Percentiles rank a stretch among this genome's conserved stretches.
Conservation (phyloP, 345 rosid genomes). For the Moringa oleifera region DNA sequence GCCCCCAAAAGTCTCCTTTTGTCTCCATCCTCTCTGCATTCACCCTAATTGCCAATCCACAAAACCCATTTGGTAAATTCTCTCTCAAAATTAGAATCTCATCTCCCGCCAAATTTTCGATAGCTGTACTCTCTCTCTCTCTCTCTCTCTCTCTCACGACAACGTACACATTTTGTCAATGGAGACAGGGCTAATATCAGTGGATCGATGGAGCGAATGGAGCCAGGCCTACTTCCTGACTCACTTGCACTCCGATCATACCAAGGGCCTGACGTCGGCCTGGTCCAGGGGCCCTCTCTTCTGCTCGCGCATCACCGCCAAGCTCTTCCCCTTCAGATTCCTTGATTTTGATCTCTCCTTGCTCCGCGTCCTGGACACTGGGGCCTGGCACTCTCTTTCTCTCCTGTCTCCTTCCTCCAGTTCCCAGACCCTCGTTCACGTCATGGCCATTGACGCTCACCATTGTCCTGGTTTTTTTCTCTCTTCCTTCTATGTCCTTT, state of each 20-base stretch:
- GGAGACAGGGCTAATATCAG: slow-evolving; percentile 72
- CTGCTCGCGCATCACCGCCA: slow-evolving; percentile 75
- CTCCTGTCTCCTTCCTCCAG: slow-evolving; percentile 44
- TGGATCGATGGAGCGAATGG: slow-evolving; percentile 61
- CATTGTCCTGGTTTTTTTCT: slow-evolving; percentile 57
- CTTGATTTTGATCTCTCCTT: slow-evolving; percentile 58
- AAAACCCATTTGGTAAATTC: no score
- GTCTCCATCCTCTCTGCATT: no score
- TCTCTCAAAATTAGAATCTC: no score
- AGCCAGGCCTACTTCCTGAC: slow-evolving; percentile 77
- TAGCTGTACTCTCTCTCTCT: no score
- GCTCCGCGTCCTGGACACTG: slow-evolving; percentile 49
- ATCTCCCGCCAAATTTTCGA: no score
- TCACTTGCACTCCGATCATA: slow-evolving; percentile 74
- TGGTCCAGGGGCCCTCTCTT: slow-evolving; percentile 64
- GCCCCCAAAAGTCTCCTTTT: no score
- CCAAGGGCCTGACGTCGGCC: slow-evolving; percentile 47
- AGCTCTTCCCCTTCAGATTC: slow-evolving; percentile 64
- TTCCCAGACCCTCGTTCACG: slow-evolving; percentile 28
- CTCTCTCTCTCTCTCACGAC: no score
- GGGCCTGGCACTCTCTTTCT: slow-evolving; percentile 50
- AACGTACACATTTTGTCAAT: slow-evolving; percentile 14
- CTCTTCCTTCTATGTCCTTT: neutral
- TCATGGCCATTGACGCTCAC: slow-evolving; percentile 63
- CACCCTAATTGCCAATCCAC: no score